These are phyloP conservation scores for Pugionium dolabratum DNA, from an alignment of 345 rosid species.

Conservation along the genomic window DNA sequence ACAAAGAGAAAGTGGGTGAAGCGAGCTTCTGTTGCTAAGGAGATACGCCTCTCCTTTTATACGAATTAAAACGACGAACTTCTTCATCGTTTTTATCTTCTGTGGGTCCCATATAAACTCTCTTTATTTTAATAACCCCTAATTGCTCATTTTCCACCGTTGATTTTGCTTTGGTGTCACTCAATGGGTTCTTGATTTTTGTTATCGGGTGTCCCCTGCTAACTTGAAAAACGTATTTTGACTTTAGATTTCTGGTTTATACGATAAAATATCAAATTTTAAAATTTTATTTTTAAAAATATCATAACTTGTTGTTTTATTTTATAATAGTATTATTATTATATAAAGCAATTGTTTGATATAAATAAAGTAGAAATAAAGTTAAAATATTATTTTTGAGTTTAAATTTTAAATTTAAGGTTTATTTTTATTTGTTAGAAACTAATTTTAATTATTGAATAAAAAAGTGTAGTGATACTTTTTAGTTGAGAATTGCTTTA, in stretches of 20 bases:
- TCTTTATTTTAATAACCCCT: background rate
- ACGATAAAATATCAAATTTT: too few relatives aligned
- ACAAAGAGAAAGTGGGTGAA: constrained; percentile 34
- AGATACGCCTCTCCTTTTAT: constrained; percentile 31
- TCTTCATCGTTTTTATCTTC: constrained; percentile 11
- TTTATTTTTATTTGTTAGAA: too few relatives aligned
- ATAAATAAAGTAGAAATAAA: too few relatives aligned
- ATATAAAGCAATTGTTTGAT: too few relatives aligned
- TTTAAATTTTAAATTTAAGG: too few relatives aligned
- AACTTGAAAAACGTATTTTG: constrained; percentile 35
- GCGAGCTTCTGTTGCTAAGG: constrained; percentile 40
- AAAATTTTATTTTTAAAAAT: too few relatives aligned
- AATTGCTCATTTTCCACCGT: constrained; percentile 19
- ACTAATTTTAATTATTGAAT: too few relatives aligned
- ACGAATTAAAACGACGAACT: constrained; percentile 30
- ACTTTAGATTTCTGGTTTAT: constrained; percentile 15
- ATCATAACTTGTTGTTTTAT: too few relatives aligned
- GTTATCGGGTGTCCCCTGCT: constrained; percentile 13
- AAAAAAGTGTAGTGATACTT: too few relatives aligned
- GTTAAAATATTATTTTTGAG: too few relatives aligned
- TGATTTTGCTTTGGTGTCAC: constrained; percentile 34
- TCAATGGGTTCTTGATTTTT: constrained; percentile 14
- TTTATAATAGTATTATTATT: too few relatives aligned
- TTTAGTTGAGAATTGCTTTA: too few relatives aligned
- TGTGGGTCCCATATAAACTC: constrained; percentile 31